Base-by-base conservation (phyloP, 2,329 filamentous ascomycete species). In the Talaromyces sp. region DNA sequence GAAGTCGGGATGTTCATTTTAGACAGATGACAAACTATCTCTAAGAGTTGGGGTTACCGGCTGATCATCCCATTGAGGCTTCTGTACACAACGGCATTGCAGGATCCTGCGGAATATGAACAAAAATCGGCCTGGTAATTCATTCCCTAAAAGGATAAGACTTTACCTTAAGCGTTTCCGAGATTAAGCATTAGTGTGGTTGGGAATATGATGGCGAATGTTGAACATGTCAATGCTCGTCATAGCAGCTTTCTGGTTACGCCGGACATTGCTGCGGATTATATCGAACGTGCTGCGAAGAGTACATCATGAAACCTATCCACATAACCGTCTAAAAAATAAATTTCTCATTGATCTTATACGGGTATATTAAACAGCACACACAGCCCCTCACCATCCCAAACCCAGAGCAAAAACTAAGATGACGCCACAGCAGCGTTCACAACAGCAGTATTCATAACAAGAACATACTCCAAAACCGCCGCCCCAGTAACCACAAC, bases 401-500 rank as follows among this genome's bases (percentile, higher is more conserved):
- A 10, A 36, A 36, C 34, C 34, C 13, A 40, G 13, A 40, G 13
- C 22, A 29, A 27, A 6, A 27, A 27, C n/a, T 40, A 40, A 17
- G 2, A 49, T 15, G 19, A n/a, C n/a, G 45, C 1, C 11, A 13
- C 10, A n/a, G 22, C 10, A 5, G 45, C 8, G n/a, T n/a, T n/a
- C n/a, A n/a, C n/a, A n/a, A n/a, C n/a, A n/a, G n/a, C n/a, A n/a
- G n/a, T n/a, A 40, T 38, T 31, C 15, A 29, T 36, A 31, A 62
- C 34, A 15, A 43, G 5, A 19, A 62, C 59, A 62, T 61, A 61
- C 45, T 53, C 45, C 19, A 51, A 17, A n/a, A 53, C 19, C 13
- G 29, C 47, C 19, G 49, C 8, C 17, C 59, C 59, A 3, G 31
- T 62, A 36, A 62, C 29, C 11, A 62, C 59, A 53, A 62, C 31